Base-by-base conservation (phyloP, 176 grass and related monocot species). In the Lolium multiflorum region DNA sequence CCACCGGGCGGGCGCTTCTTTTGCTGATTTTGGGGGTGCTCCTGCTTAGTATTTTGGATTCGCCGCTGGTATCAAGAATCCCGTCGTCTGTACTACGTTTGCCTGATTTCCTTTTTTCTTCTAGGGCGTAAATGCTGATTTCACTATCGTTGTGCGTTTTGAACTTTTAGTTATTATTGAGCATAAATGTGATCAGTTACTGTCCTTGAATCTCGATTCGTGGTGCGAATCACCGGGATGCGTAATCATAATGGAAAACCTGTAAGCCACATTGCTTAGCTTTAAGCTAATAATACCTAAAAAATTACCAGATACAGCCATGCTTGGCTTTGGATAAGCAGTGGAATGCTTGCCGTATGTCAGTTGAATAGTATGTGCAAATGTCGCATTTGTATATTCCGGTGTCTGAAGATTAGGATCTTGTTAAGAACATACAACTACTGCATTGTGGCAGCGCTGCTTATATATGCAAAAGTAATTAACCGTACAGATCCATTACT, bases 381-480 rank as follows among this genome's bases (percentile, higher is more conserved):
- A 55, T 55, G 55, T 38, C 73, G 64, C 28, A 77, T 59, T 65
- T 54, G 81, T 89, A 70, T 67, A 79, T 84, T 79, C 69, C 41
- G 73, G 28, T 24, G 70, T 39, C 48, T 66, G 3, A 82, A 48
- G 3, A 24, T 68, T 63, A 55, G 39, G 6, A 60, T 25, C 52
- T 38, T 83, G 15, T 43, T 60, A 37, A 22, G 65, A 18, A 16
- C 13, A 8, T 1, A 66, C 59, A 77, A 24, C 7, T 47, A 46
- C 20, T 65, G 71, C 22, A 26, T 52, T 25, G 62, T 60, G 31
- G 35, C 4, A 60, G 46, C 41, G 49, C 21, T 89, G 56, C 9
- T 52, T 76, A n/a, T 21, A 71, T 76, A 26, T 77, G 2, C 26
- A 20, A 55, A 37, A 11, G 2, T 31, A n/a, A 26, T 61, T 35